Evolutionary conservation across 805 yeast genomes (phyloP).

Genomic region (Wickerhamomyces chambardii): DNA sequence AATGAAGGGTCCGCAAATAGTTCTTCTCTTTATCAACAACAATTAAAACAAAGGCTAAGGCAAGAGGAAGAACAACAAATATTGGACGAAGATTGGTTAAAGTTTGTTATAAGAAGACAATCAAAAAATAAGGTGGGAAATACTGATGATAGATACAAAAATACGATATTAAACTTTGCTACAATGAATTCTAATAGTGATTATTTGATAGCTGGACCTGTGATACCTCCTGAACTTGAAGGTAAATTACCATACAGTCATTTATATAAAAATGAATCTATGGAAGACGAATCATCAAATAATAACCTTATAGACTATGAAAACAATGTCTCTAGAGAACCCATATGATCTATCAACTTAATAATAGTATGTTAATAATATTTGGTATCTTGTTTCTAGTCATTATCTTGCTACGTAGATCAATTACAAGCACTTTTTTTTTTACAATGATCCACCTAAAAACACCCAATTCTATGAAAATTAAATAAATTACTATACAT

Average conservation of each 20-base stretch:
- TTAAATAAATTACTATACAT: too few species aligned
- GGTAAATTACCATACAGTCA: conserved; percentile 9
- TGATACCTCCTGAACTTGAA: conserved; percentile 5
- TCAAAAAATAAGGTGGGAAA: conserved; percentile 4
- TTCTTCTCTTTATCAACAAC: background rate
- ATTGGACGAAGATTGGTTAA: conserved; percentile 27
- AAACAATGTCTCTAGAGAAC: too few species aligned
- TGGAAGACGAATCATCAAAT: background rate
- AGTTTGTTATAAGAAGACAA: conserved; percentile 20
- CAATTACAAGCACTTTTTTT: too few species aligned
- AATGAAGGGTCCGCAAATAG: too few species aligned
- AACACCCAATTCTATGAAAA: too few species aligned
- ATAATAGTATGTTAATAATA: too few species aligned
- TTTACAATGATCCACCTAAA: too few species aligned
- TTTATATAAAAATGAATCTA: background rate
- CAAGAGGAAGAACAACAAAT: conserved; percentile 3
- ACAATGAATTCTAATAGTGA: conserved; percentile 6
- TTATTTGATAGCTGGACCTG: conserved; percentile 8
- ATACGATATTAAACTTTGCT: conserved; percentile 10
- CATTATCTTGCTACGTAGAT: too few species aligned
- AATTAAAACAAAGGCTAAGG: conserved; percentile 10
- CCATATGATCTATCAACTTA: too few species aligned
- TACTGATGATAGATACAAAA: conserved; percentile 10
- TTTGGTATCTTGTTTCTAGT: too few species aligned
- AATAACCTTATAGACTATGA: too few species aligned